These are phyloP conservation scores for Pyrus betulifolia DNA, from an alignment of 306 rosid genomes.

Conservation along the genomic window DNA sequence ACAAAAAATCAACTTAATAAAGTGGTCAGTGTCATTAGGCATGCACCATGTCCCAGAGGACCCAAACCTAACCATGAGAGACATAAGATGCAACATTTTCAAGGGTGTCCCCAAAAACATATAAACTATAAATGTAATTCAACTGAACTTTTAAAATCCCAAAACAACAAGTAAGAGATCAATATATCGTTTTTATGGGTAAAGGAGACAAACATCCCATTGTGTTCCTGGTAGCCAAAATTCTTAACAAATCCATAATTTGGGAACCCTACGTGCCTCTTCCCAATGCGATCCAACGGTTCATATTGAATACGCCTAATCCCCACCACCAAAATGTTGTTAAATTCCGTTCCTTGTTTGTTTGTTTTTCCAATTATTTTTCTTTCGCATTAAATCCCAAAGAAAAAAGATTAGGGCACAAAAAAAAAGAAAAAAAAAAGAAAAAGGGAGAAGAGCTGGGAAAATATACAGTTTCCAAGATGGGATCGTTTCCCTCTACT, in stretches of 20 bases:
- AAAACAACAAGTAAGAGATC: constrained; percentile 12
- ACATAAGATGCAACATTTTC: constrained; percentile 56
- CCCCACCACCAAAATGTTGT: constrained; percentile 15
- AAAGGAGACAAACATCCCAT: constrained; percentile 33
- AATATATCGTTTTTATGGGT: not conserved
- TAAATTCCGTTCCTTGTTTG: constrained; percentile 2
- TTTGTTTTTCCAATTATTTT: not conserved
- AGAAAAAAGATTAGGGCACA: not conserved
- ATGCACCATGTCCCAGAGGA: constrained; percentile 14
- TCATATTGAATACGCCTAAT: constrained; percentile 16
- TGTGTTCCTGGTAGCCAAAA: constrained; percentile 10
- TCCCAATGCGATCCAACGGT: constrained; percentile 33
- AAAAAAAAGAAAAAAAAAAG: not conserved
- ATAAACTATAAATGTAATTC: constrained; percentile 3
- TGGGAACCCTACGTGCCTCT: constrained; percentile 17
- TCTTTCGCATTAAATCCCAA: constrained; percentile 2
- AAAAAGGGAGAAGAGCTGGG: not conserved
- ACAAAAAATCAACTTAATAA: not conserved
- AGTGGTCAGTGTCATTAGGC: not conserved
- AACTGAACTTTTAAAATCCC: constrained; percentile 33
- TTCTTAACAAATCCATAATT: constrained; percentile 24
- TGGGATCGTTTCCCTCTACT: not conserved
- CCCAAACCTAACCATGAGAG: constrained; percentile 23
- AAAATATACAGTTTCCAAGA: not conserved
- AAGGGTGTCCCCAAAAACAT: constrained; percentile 41